Evolutionary conservation across 1,284 basidiomycete genomes (phyloP).

Genomic region (Naganishia cerealis): DNA sequence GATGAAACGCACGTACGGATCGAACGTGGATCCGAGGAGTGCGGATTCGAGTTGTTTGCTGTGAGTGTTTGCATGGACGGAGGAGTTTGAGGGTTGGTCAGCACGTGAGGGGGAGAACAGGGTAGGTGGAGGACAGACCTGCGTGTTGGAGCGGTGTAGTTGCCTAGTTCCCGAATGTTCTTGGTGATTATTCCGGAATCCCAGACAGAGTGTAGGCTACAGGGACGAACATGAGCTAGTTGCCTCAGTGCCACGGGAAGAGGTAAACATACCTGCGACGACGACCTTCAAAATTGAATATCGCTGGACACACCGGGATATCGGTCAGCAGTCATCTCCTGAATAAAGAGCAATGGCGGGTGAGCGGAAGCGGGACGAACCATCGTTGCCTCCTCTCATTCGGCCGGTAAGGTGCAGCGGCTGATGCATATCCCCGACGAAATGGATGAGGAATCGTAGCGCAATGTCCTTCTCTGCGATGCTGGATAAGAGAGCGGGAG

Average conservation of each 20-base stretch:
- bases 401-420: conserved; percentile 84
- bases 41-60: conserved; percentile 65
- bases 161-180: conserved; percentile 69
- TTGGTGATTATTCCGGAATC: conserved; percentile 77
- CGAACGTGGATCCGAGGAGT: conserved; percentile 79
- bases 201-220: conserved; percentile 75
- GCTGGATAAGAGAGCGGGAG: conserved; percentile 25
- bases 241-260: neutral
- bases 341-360: neutral
- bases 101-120: neutral
- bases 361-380: conserved; percentile 37
- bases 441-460: conserved; percentile 85
- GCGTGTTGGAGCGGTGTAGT: conserved; percentile 73
- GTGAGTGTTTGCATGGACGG: neutral
- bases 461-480: conserved; percentile 59
- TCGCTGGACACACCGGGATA: conserved; percentile 49
- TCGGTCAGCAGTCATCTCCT: conserved; percentile 5
- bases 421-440: conserved; percentile 86
- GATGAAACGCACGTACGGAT: conserved; percentile 81
- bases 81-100: neutral
- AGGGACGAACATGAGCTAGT: no score
- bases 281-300: conserved; percentile 69
- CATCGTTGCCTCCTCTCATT: conserved; percentile 77
- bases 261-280: conserved; percentile 42
- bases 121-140: conserved; percentile 40